Conservation (phyloP, 1,139 yeast genomes). For the Pichia sp. region DNA sequence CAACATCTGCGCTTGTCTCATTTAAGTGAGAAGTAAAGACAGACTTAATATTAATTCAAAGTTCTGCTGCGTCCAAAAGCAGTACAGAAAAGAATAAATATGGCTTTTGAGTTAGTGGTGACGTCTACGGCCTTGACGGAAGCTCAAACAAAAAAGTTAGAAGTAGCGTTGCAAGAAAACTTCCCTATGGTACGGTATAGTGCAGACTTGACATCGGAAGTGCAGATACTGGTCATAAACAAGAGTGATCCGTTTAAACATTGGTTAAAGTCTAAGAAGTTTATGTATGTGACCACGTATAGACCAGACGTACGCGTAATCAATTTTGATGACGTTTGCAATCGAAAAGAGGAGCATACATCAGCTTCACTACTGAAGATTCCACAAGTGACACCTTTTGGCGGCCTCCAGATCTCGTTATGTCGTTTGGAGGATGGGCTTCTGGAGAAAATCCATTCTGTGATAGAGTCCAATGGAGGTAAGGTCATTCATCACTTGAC, state of each 20-base stretch:
- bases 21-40: background rate
- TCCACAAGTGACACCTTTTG: conserved; percentile 20
- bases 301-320: conserved; percentile 59
- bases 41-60: background rate
- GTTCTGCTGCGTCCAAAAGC: background rate
- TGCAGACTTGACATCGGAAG: conserved; percentile 28
- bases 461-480: conserved; percentile 56
- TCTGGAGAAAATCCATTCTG: conserved; percentile 32
- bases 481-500: conserved; percentile 51
- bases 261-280: conserved; percentile 29
- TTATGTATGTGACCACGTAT: conserved; percentile 47
- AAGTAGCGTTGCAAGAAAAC: background rate
- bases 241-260: conserved; percentile 15
- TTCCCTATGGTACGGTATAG: conserved; percentile 17
- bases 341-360: background rate
- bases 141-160: conserved; percentile 13
- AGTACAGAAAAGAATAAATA: background rate
- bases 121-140: conserved; percentile 28
- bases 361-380: background rate
- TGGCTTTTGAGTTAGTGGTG: conserved; percentile 8
- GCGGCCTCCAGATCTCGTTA: conserved; percentile 24
- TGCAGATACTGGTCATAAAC: conserved; percentile 23
- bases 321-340: conserved; percentile 39
- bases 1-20: background rate
- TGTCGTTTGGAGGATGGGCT: conserved; percentile 23